Conservation (phyloP, 2,329 filamentous ascomycete species). For the Clarireedia homoeocarpa region DNA sequence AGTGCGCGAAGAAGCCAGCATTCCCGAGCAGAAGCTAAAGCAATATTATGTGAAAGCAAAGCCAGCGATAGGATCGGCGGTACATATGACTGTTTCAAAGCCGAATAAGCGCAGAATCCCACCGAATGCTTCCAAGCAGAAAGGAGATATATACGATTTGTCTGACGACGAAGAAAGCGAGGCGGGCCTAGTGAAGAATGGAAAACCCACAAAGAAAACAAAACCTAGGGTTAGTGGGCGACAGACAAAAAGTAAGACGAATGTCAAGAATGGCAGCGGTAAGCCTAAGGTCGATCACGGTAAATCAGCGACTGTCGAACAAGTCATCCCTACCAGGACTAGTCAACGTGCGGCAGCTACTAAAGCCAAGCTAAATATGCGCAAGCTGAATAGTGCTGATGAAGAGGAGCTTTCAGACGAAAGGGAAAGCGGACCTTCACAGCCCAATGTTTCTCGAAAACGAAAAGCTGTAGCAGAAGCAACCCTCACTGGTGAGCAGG, state of each 20-base stretch:
- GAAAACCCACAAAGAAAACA: neutral
- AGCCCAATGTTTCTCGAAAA: conserved; percentile 8
- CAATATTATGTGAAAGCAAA: neutral
- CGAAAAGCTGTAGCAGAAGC: neutral
- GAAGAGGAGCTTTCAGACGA: neutral
- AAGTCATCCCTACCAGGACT: neutral
- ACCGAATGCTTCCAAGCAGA: neutral
- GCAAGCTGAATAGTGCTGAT: neutral
- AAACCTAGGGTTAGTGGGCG: neutral
- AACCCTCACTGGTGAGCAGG: neutral
- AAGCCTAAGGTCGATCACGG: neutral
- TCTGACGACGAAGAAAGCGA: neutral
- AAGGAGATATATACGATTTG: conserved; percentile 3
- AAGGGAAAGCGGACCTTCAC: neutral
- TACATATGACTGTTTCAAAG: neutral
- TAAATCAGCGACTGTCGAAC: neutral
- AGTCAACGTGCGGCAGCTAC: conserved; percentile 5
- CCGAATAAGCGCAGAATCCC: neutral
- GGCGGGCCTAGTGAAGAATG: neutral
- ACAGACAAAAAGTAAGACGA: neutral
- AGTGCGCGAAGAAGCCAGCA: too few relatives aligned
- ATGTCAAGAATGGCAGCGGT: neutral
- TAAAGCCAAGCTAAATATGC: conserved; percentile 1
- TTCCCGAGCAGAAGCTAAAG: neutral
- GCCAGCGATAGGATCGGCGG: neutral